Conservation (phyloP, 2,329 filamentous ascomycete genomes). For the Paramyrothecium roridum region DNA sequence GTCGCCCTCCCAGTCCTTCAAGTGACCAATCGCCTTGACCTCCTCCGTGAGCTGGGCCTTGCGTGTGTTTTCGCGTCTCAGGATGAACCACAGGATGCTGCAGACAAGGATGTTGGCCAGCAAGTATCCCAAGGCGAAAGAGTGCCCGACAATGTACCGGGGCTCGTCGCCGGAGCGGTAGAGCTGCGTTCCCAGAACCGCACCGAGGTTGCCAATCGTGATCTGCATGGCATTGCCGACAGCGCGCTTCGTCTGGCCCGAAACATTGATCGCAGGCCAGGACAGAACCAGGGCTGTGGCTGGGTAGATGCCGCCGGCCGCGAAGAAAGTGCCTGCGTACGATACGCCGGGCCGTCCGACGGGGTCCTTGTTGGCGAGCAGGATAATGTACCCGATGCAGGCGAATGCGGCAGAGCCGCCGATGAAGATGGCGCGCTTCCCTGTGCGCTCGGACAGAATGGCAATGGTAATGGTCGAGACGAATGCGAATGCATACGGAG, state of each 20-base stretch:
- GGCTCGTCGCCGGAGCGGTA: slow-evolving; percentile 60
- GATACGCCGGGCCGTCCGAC: slow-evolving; percentile 49
- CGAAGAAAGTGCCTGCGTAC: slow-evolving; percentile 61
- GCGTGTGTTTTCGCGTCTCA: slow-evolving; percentile 55
- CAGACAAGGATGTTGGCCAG: slow-evolving; percentile 55
- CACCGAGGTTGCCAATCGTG: slow-evolving; percentile 66
- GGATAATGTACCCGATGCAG: slow-evolving; percentile 59
- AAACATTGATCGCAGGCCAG: slow-evolving; percentile 72
- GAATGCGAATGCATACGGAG: slow-evolving; percentile 62
- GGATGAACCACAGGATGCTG: slow-evolving; percentile 44
- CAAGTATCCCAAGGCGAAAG: slow-evolving; percentile 63
- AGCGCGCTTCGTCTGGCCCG: slow-evolving; percentile 66
- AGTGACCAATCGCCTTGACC: slow-evolving; percentile 45
- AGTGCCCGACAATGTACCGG: slow-evolving; percentile 63
- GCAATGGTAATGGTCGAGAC: slow-evolving; percentile 56
- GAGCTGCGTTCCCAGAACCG: slow-evolving; percentile 66
- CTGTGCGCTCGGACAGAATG: slow-evolving; percentile 54
- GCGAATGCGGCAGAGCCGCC: slow-evolving; percentile 54
- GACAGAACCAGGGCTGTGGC: slow-evolving; percentile 60
- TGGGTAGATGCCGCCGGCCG: slow-evolving; percentile 65
- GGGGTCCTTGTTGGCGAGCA: slow-evolving; percentile 49
- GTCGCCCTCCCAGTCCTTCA: slow-evolving; percentile 58
- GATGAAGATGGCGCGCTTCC: slow-evolving; percentile 61
- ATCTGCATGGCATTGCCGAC: slow-evolving; percentile 70
- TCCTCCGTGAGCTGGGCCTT: slow-evolving; percentile 41